Evolutionary conservation across 73 alveolate genomes (phyloP), one percentile per base, ranked within the genome.

Genomic region (Paraurostyla sp.): DNA sequence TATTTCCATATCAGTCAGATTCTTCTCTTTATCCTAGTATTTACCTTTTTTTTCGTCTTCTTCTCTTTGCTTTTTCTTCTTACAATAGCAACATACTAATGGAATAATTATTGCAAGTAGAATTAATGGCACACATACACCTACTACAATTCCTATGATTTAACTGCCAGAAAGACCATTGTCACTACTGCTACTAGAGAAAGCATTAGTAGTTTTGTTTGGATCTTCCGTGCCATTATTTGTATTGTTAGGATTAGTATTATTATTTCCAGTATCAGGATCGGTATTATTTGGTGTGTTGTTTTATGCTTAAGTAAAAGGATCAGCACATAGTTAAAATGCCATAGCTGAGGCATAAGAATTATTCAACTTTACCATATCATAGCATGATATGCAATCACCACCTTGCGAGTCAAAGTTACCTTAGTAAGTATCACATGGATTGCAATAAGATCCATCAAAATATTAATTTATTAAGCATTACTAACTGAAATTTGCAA

Each of bases 291-390:
- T 40, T 38, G 82, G 82, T 38, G 9, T 40, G 6, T 32, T 65
- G 42, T 65, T 65, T 20, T 65, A 15, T 15, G 1, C 58, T n/a
- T 23, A 40, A 13, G 35, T 33, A 9, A 38, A 65, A 0, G 82
- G 82, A 38, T 65, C 41, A 16, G 82, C 41, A 23, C 82, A 65
- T 1, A 65, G 42, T 35, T 65, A 40, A 38, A 13, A 65, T 0
- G 82, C 82, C 82, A 65, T 65, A 0, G 82, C 82, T 6, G 60
- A 36, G 1, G 56, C 82, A 65, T 36, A 65, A 35, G 43, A 38
- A 65, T 33, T 30, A 65, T 65, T 65, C 3, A 16, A 40, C 36
- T 22, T 1, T 1, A 65, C 82, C 82, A 65, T 65, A 40, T 65
- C 82, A 38, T 35, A 65, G 25, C 82, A 65, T 6, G 82, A 65